Evolutionary conservation across 148 eudicot genomes (phyloP).

Genomic region (Oxyria digyna): DNA sequence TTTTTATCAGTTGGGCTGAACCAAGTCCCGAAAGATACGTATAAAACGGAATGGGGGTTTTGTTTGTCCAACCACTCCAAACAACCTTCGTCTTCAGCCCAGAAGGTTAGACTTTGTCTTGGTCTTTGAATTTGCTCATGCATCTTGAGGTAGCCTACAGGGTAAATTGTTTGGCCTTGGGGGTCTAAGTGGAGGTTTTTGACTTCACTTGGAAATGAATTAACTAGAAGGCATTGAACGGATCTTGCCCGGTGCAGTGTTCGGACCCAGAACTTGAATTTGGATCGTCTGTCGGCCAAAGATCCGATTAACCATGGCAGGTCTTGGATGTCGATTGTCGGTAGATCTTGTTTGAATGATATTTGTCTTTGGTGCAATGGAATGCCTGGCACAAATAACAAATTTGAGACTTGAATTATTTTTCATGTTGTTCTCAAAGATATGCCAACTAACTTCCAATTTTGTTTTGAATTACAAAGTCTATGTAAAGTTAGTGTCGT

Average conservation of each 20-base stretch:
- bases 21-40: conserved; percentile 88
- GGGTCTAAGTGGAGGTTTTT: background rate
- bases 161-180: conserved; percentile 17
- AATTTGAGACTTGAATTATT: no score
- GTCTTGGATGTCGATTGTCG: conserved; percentile 10
- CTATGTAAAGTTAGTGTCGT: no score
- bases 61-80: conserved; percentile 54
- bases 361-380: background rate
- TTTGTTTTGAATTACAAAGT: no score
- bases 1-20: conserved; percentile 58
- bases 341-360: background rate
- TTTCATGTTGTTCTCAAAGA: no score
- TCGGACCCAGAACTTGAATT: conserved; percentile 32
- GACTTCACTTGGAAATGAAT: conserved; percentile 33
- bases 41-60: conserved; percentile 40
- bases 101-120: conserved; percentile 22
- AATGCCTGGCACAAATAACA: background rate
- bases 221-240: conserved; percentile 24
- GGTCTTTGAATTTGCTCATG: background rate
- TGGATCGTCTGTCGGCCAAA: conserved; percentile 15
- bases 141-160: conserved; percentile 26
- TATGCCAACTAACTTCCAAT: no score
- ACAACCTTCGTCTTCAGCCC: conserved; percentile 54
- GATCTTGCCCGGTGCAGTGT: conserved; percentile 23
- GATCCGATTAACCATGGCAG: conserved; percentile 35